Base-by-base conservation (phyloP, 2,329 filamentous ascomycete species). In the Dothidotthia symphoricarpi region DNA sequence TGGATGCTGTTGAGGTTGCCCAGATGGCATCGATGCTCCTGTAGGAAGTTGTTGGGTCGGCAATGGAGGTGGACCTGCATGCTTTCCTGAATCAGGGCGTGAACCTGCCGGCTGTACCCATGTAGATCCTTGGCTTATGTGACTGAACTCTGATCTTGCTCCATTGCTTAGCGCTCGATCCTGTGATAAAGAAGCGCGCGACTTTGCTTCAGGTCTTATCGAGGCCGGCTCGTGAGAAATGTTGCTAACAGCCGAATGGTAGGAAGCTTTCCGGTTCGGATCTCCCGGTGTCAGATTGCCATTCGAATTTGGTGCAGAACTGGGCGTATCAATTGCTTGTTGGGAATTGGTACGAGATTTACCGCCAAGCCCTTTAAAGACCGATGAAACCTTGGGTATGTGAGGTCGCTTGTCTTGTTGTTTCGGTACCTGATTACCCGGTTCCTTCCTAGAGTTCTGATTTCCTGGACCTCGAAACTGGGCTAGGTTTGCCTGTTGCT, bases 331-430 rank as follows among this genome's bases (percentile, higher is more conserved):
- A 3, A 45, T 15, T 5, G 25, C 15, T 22, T 46, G 38, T 31
- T 52, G 47, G 5, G 34, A 31, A 24, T 42, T 49, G 16, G 44
- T 29, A 24, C 53, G 50, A 13, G 44, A 39, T 34, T 59, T 61
- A 30, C 55, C 51, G 27, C 47, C 61, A 16, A 64, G 37, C 12
- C 39, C 47, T 45, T 75, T 78, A 45, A 80, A 74, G n/a, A 79
- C 53, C n/a, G 56, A 61, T 12, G 56, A 48, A n/a, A 64, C 28
- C 19, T 53, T 60, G 14, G 57, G 55, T 16, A 52, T 58, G 0
- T 49, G 45, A 7, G 53, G 52, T 10, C 38, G 17, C 38, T 63
- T 63, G 16, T 56, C 55, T 11, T 59, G 51, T 26, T 40, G 45
- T 15, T 44, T 55, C 4, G 34, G 24, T 19, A 34, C 25, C 11